Base-by-base conservation (phyloP, 129 eudicot genomes). In the Apium graveolens region DNA sequence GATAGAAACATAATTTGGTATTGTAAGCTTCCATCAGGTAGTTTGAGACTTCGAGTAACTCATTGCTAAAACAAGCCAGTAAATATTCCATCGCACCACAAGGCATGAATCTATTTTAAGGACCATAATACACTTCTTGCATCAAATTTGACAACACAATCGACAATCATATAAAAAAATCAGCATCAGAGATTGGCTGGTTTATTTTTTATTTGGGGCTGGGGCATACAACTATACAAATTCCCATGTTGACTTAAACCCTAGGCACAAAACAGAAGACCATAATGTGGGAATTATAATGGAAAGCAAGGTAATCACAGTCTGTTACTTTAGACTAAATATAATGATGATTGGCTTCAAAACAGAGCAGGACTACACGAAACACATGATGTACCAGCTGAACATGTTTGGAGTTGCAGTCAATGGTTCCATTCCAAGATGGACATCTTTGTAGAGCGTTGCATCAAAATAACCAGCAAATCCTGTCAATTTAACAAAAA, bases 401-500 rank as follows among this genome's bases (percentile, higher is more conserved):
- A 96, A 96, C 99, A 96, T 96, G 83, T 90, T 96, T 17, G 97
- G 99, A 24, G 99, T 96, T 66, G 97, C 97, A 39, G 92, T 96
- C 69, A 92, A 60, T 66, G 99, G 99, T 82, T 96, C 99, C 32
- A 92, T 96, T 53, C 99, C 99, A 69, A 96, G 90, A 85, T 96
- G 99, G 42, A 96, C 91, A 74, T 96, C 99, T 84, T 96, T 92
- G 86, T 96, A 96, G 74, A 96, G 99, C 44, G 80, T 77, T 32
- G 99, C 89, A 87, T 96, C 99, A 82, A 96, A 96, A 85, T 96
- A 96, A 80, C 97, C 99, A 75, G 95, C 99, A 84, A 96, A 96
- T 29, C 99, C 99, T 96, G 80, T 65, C 53, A 73, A 79, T 35
- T 76, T 76, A 42, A 27, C 51, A 20, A 62, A 9, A 53, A 8